Evolutionary conservation across 805 yeast species (phyloP).

Genomic region (Yarrowia sp.): DNA sequence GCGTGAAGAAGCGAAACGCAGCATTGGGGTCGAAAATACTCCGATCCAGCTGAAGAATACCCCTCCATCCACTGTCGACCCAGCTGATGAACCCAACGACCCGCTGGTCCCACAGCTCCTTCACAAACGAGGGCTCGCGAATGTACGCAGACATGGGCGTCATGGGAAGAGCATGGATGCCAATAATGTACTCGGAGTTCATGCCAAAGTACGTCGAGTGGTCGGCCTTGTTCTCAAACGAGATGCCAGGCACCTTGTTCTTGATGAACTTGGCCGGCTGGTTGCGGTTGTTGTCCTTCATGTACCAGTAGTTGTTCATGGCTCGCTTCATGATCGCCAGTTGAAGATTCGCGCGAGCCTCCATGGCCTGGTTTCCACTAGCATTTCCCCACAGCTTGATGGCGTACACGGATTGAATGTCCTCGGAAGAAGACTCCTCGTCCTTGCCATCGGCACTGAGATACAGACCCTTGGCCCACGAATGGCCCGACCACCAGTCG

Average conservation of each 20-base stretch:
- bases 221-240: constrained; percentile 69
- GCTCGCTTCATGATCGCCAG: constrained; percentile 54
- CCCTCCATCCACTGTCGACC: constrained; percentile 51
- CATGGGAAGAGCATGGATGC: constrained; percentile 74
- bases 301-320: constrained; percentile 56
- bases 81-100: constrained; percentile 31
- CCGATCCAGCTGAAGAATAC: constrained; percentile 64
- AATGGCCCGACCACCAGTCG: constrained; percentile 73
- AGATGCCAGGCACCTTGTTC: constrained; percentile 66
- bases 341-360: constrained; percentile 56
- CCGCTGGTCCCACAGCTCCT: constrained; percentile 57
- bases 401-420: constrained; percentile 64
- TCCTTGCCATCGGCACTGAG: constrained; percentile 66
- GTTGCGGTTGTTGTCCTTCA: constrained; percentile 47
- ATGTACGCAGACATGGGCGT: constrained; percentile 60
- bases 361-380: constrained; percentile 52
- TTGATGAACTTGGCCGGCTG: constrained; percentile 52
- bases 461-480: constrained; percentile 70
- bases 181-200: constrained; percentile 63
- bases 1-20: constrained; percentile 60
- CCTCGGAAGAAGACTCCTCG: constrained; percentile 70
- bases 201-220: constrained; percentile 71
- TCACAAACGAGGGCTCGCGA: constrained; percentile 51
- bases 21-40: constrained; percentile 69
- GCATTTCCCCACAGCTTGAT: constrained; percentile 68